Evolutionary conservation across 139 green algal genomes (phyloP).

Genomic region (Axilococcus clingmanii): DNA sequence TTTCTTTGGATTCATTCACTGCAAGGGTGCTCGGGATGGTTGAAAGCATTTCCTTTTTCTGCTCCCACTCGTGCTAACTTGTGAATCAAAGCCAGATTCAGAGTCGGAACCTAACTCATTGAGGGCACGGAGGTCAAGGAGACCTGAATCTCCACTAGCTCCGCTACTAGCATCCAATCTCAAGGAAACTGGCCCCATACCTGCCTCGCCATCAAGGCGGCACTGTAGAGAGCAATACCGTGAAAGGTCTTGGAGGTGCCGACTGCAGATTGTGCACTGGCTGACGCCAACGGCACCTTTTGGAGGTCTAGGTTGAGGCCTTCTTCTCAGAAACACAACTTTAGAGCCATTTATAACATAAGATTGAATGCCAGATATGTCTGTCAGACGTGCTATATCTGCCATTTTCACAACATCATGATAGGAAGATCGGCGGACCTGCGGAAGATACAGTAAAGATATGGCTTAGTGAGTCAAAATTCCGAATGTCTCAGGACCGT

Average conservation of each 20-base stretch:
- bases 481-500: no score
- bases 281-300: constrained; percentile 24
- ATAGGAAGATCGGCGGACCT: constrained; percentile 63
- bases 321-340: constrained; percentile 68
- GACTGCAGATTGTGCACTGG: constrained; percentile 22
- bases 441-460: constrained; percentile 9
- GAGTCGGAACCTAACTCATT: no score
- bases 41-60: no score
- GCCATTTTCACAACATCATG: constrained; percentile 72
- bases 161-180: no score
- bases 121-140: no score
- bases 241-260: constrained; percentile 31
- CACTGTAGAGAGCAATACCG: constrained; percentile 34
- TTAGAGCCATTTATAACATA: constrained; percentile 74
- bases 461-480: no score
- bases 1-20: no score
- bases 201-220: constrained; percentile 19
- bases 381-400: constrained; percentile 42
- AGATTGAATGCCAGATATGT: constrained; percentile 59
- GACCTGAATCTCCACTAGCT: no score
- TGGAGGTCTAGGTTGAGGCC: constrained; percentile 52
- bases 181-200: no score
- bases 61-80: no score
- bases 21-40: no score
- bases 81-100: no score